These are phyloP conservation scores for Amylostereum chailletii DNA, from an alignment of 1,284 basidiomycete genomes.

Conservation along the genomic window DNA sequence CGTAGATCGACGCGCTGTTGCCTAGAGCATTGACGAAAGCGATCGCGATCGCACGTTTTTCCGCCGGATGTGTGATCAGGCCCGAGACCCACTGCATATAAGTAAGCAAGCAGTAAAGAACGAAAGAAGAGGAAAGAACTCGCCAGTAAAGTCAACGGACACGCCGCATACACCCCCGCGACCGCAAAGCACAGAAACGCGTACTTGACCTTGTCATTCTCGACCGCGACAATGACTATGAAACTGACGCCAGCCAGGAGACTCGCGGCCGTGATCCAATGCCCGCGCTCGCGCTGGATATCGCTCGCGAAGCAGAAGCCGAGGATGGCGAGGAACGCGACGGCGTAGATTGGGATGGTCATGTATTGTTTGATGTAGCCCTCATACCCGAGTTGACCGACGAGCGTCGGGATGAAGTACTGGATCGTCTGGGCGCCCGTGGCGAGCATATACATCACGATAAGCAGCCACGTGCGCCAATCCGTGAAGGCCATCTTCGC, in stretches of 20 bases:
- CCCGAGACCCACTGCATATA: constrained; percentile 13
- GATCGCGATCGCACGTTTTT: constrained; percentile 2
- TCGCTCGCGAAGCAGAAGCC: constrained; percentile 24
- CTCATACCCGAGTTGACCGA: constrained; percentile 26
- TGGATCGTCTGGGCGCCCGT: constrained; percentile 34
- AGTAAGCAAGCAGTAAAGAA: constrained; percentile 3
- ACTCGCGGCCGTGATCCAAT: constrained; percentile 23
- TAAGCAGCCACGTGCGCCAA: constrained; percentile 24
- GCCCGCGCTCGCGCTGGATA: constrained; percentile 24
- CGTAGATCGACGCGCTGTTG: constrained; percentile 29
- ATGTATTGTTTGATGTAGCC: constrained; percentile 31
- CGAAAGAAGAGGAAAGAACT: constrained; percentile 23
- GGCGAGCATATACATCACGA: constrained; percentile 25
- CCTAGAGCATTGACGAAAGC: constrained; percentile 13
- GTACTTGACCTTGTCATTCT: constrained; percentile 28
- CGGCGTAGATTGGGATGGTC: constrained; percentile 33
- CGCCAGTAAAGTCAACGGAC: constrained; percentile 30
- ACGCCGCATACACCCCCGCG: constrained; percentile 30
- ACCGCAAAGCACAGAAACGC: constrained; percentile 35
- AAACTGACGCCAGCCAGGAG: constrained; percentile 24
- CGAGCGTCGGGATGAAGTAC: constrained; percentile 33
- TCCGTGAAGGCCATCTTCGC: constrained; percentile 25
- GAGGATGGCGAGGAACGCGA: constrained; percentile 25
- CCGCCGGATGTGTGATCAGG: constrained; percentile 13
- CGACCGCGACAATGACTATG: constrained; percentile 26